These are phyloP conservation scores for Penicillium palitans DNA, from an alignment of 2,329 filamentous ascomycete species.

Conservation along the genomic window DNA sequence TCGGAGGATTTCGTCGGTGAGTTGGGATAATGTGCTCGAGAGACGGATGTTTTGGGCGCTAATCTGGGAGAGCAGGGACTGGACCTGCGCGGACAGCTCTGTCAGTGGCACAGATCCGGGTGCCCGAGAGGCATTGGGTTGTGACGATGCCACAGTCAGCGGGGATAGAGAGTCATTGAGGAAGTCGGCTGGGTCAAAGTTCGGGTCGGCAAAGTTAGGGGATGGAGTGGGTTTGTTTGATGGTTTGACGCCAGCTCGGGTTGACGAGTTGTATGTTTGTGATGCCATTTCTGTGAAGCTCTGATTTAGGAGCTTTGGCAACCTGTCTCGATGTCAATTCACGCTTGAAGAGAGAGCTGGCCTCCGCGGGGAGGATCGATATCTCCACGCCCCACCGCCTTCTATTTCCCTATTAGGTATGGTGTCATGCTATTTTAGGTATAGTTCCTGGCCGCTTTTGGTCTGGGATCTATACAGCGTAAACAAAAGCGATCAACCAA, in stretches of 20 bases:
- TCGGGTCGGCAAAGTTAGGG: conserved; percentile 73
- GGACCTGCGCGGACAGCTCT: conserved; percentile 78
- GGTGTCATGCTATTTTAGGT: neutral
- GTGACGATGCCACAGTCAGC: conserved; percentile 54
- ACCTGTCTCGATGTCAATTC: neutral
- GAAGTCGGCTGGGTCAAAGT: conserved; percentile 82
- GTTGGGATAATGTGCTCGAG: conserved; percentile 75
- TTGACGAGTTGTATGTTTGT: conserved; percentile 28
- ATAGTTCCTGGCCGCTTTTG: neutral
- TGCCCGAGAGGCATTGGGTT: conserved; percentile 42
- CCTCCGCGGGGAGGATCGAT: conserved; percentile 12
- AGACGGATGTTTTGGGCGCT: conserved; percentile 84
- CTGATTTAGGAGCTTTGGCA: neutral
- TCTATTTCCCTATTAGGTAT: neutral
- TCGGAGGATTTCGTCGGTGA: conserved; percentile 92
- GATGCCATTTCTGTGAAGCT: conserved; percentile 15
- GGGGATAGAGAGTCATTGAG: conserved; percentile 77
- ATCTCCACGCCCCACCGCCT: conserved; percentile 13
- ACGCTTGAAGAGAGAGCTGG: conserved; percentile 1
- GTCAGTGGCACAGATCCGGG: conserved; percentile 61
- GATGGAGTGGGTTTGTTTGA: conserved; percentile 35
- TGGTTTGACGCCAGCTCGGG: conserved; percentile 20
- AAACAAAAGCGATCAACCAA: neutral
- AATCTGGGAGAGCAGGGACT: conserved; percentile 80
- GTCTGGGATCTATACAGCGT: neutral